Conservation (phyloP, 257 asterid species). For the Hygrophila difformis region DNA sequence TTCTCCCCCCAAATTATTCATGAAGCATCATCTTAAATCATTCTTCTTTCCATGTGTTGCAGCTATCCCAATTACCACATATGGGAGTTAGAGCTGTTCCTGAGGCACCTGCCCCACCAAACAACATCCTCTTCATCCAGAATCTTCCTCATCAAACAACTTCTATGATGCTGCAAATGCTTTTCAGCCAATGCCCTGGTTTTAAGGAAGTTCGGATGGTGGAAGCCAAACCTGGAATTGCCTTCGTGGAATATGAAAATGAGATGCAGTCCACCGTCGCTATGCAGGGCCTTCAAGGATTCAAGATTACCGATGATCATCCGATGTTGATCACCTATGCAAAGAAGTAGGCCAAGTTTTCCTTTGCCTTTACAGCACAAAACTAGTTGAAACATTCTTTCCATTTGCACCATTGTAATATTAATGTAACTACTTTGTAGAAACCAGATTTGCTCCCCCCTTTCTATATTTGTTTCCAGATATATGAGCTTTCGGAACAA, state of each 20-base stretch:
- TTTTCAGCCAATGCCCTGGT: conserved; percentile 76
- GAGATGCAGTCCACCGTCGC: conserved; percentile 94
- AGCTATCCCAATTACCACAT: conserved; percentile 73
- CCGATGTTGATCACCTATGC: conserved; percentile 89
- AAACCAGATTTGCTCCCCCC: not conserved
- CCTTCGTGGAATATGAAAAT: conserved; percentile 81
- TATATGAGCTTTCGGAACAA: conserved; percentile 1
- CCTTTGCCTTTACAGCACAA: not conserved
- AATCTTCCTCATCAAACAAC: conserved; percentile 93
- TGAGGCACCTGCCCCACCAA: conserved; percentile 97
- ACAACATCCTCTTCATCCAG: conserved; percentile 76
- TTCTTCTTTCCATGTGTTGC: conserved; percentile 25
- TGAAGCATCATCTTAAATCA: not conserved
- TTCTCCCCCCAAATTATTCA: too few species aligned
- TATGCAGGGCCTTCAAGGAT: conserved; percentile 87
- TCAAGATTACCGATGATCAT: conserved; percentile 63
- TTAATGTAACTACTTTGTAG: conserved; percentile 33
- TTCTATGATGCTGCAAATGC: conserved; percentile 95
- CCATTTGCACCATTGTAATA: conserved; percentile 26
- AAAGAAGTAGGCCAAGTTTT: conserved; percentile 45
- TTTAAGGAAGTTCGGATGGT: conserved; percentile 95
- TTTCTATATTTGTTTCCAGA: not conserved
- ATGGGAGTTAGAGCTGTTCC: conserved; percentile 62
- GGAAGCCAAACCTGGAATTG: conserved; percentile 95
- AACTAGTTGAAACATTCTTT: not conserved